Evolutionary conservation across 306 rosid species (phyloP), one percentile per base, ranked within the genome.

Genomic region (Gastrolobium villosum): DNA sequence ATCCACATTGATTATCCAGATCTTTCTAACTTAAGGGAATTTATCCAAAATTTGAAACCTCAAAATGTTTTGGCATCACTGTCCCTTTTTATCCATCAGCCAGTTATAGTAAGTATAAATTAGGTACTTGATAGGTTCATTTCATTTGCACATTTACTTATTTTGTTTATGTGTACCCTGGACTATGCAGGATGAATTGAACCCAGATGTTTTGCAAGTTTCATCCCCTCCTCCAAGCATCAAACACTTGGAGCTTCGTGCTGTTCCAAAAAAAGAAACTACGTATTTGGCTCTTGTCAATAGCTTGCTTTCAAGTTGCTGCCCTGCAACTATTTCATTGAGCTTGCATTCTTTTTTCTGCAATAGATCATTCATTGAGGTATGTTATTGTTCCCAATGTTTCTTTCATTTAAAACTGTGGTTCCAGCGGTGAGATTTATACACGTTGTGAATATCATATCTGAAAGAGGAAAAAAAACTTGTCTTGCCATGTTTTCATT

Each of bases 11-110:
- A 26, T 37, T n/a, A 5, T 60, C 2, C 13, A 39, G 48, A 70
- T 36, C 54, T 60, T 60, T 0, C 1, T 0, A 14, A 61, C 45
- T 13, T 79, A 6, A 70, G 65, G 78, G 62, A 73, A 35, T 55
- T 65, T 39, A 14, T 73, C 63, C 70, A 73, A 56, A 80, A 56
- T 70, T 15, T 80, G 14, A 73, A 54, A 8, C 79, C 79, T 65
- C 68, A 54, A 55, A 20, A 11, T 35, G 62, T 73, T 65, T 55
- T 80, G 74, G 26, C 75, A 3, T 30, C 63, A 1, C 35, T 80
- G 1, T 50, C 70, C 68, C 54, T 72, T 28, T 4, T 3, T 37
- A 55, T 80, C 53, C 10, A 2, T 14, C 55, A 34, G 36, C 10
- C 50, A 30, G 0, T 7, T 54, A n/a, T 2, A 20, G 75, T 72